Conservation (phyloP, 805 yeast genomes). For the Lipomyces kockii region DNA sequence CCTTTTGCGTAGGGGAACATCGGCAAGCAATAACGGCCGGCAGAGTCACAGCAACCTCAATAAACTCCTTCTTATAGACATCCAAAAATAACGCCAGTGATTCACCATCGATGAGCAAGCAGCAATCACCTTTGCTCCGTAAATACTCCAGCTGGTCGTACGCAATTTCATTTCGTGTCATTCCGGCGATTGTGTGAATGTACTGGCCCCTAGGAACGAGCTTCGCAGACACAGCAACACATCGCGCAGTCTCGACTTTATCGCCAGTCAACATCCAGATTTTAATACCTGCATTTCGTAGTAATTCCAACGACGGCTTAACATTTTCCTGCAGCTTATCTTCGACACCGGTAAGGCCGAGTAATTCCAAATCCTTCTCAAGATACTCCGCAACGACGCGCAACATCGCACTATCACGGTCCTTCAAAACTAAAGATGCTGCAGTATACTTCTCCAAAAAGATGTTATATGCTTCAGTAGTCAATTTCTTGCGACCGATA, state of each 20-base stretch:
- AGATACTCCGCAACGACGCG: constrained; percentile 67
- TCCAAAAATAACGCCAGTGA: constrained; percentile 73
- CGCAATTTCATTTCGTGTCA: constrained; percentile 66
- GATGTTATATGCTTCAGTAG: constrained; percentile 57
- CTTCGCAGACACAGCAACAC: constrained; percentile 96
- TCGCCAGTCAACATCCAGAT: constrained; percentile 99
- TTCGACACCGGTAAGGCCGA: constrained; percentile 97
- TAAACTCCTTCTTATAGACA: constrained; percentile 70
- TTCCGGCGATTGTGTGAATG: constrained; percentile 80
- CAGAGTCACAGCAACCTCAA: constrained; percentile 71
- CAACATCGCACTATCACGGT: constrained; percentile 78
- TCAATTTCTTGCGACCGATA: constrained; percentile 80
- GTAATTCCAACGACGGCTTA: constrained; percentile 85
- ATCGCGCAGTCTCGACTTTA: constrained; percentile 96
- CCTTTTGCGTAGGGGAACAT: constrained; percentile 98
- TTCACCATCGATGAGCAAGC: constrained; percentile 92
- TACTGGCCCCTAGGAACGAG: constrained; percentile 92
- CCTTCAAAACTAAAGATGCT: constrained; percentile 77
- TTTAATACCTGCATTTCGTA: constrained; percentile 94
- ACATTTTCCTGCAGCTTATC: constrained; percentile 92
- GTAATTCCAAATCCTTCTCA: constrained; percentile 80
- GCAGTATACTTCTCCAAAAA: constrained; percentile 68
- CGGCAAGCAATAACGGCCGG: constrained; percentile 99
- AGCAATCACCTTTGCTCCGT: constrained; percentile 64
- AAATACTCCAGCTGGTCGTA: constrained; percentile 75